Percentiles rank a stretch among this genome's conserved stretches.
phyloP scores from a whole-genome alignment of 1,284 basidiomycete species.

The Chalciporus sp. region DNA sequence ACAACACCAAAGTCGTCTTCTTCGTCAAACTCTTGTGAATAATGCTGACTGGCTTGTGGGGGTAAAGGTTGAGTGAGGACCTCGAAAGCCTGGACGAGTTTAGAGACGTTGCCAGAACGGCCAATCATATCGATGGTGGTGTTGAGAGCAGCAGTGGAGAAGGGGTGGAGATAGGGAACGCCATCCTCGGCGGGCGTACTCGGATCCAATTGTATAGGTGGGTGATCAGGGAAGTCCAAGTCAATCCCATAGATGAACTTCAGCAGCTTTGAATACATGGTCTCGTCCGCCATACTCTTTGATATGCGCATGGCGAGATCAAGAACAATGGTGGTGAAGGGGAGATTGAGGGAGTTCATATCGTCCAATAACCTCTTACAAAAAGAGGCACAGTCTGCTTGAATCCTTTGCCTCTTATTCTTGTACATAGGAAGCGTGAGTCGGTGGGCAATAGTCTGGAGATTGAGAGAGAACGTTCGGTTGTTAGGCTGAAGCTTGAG shows the following conservation, averaged over 20 bases:
- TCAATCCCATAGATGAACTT: constrained; percentile 73
- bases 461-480: constrained; percentile 61
- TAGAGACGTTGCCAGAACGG: constrained; percentile 55
- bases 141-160: constrained; percentile 71
- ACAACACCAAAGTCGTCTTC: constrained; percentile 64
- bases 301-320: constrained; percentile 69
- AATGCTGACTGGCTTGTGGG: constrained; percentile 42
- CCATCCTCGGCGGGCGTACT: constrained; percentile 6
- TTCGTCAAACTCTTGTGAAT: constrained; percentile 57
- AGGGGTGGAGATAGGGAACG: constrained; percentile 41
- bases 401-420: constrained; percentile 34
- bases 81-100: constrained; percentile 73
- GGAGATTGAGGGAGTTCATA: constrained; percentile 52
- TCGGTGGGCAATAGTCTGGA: constrained; percentile 69
- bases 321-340: constrained; percentile 57
- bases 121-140: constrained; percentile 72
- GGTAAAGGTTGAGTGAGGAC: constrained; percentile 72
- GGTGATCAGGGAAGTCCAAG: constrained; percentile 65
- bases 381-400: constrained; percentile 45
- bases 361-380: constrained; percentile 55
- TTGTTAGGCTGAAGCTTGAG: constrained; percentile 47
- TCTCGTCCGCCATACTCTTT: constrained; percentile 59
- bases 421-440: constrained; percentile 56
- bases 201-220: constrained; percentile 23
- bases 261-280: constrained; percentile 58